Conservation (phyloP, 169 alveolate species). For the Plasmodium yoelii region DNA sequence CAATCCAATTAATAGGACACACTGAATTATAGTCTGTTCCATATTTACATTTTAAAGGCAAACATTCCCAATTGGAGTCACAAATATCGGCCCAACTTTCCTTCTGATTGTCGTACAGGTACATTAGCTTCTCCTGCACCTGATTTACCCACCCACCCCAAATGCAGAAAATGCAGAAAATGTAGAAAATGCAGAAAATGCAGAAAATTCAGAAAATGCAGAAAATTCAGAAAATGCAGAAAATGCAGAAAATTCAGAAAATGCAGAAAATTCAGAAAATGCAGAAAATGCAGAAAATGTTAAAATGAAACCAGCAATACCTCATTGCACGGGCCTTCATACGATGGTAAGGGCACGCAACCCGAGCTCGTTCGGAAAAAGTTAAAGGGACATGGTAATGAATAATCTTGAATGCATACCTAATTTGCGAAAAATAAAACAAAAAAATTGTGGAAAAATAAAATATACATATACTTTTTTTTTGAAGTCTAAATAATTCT, state of each 20-base stretch:
- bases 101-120: conserved; percentile 51
- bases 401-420: conserved; percentile 48
- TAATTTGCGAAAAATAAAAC: conserved; percentile 4
- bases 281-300: too few relatives aligned
- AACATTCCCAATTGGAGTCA: conserved; percentile 63
- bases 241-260: too few relatives aligned
- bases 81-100: conserved; percentile 72
- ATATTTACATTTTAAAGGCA: conserved; percentile 37
- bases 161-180: too few relatives aligned
- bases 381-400: conserved; percentile 58
- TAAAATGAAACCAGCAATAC: background rate
- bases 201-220: too few relatives aligned
- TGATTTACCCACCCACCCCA: background rate
- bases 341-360: conserved; percentile 44
- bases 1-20: conserved; percentile 55
- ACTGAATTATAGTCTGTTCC: conserved; percentile 40
- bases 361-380: conserved; percentile 68
- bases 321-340: conserved; percentile 65
- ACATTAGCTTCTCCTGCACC: conserved; percentile 53
- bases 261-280: too few relatives aligned
- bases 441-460: background rate
- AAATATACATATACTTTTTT: background rate
- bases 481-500: background rate
- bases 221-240: too few relatives aligned
- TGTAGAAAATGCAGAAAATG: too few relatives aligned